These are phyloP conservation scores for Rhizoctonia solani DNA, from an alignment of 1,284 basidiomycete species.

Conservation along the genomic window DNA sequence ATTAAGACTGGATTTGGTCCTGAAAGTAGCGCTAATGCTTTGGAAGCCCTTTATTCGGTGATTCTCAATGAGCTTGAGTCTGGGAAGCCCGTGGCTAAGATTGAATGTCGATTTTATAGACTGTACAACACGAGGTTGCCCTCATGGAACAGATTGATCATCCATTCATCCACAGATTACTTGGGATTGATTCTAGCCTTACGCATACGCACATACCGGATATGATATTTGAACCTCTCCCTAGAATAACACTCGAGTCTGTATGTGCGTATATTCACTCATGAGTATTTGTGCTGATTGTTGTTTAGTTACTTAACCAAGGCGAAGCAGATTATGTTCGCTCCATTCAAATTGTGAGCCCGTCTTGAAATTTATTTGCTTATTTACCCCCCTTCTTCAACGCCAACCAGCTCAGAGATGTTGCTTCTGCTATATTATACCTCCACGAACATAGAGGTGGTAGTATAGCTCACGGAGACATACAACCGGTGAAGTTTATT, in stretches of 20 bases:
- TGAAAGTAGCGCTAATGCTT: not conserved
- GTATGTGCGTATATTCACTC: not conserved
- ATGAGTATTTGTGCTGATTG: not conserved
- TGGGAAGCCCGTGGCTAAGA: not conserved
- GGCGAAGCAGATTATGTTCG: not conserved
- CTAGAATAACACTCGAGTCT: not conserved
- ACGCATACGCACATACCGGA: not conserved
- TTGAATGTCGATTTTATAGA: not conserved
- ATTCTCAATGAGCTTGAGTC: not conserved
- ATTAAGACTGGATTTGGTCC: not conserved
- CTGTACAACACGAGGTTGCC: constrained; percentile 3
- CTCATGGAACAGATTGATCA: constrained; percentile 11
- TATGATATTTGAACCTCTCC: constrained; percentile 8
- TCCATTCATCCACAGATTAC: constrained; percentile 2
- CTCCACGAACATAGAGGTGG: constrained; percentile 11
- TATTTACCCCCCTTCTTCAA: not conserved
- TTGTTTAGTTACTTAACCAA: not conserved
- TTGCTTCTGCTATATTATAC: not conserved
- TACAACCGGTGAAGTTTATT: not conserved
- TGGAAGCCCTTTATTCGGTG: not conserved
- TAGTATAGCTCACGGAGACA: not conserved
- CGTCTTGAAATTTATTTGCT: not conserved
- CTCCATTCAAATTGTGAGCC: not conserved
- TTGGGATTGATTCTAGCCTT: constrained; percentile 15
- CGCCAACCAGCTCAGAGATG: not conserved